A percentile compares a stretch with the other conserved stretches of the same genome.
Evolutionary conservation across 2,329 filamentous ascomycete genomes (phyloP).

Genomic region (Xylariaceae sp.): DNA sequence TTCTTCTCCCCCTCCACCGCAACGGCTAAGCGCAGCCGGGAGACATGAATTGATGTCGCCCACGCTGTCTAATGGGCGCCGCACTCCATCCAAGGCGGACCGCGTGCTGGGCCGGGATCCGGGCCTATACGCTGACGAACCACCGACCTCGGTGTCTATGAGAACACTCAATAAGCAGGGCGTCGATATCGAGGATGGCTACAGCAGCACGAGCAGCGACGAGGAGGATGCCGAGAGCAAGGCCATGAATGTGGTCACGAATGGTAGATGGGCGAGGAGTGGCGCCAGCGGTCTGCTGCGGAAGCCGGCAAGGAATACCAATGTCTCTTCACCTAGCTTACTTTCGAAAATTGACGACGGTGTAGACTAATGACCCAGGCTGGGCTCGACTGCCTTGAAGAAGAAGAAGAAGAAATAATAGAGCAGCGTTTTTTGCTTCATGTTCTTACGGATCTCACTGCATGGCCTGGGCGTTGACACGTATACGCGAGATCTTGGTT

Average conservation of each 20-base stretch:
- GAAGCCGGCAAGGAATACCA: slow-evolving; percentile 26
- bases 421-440: too few relatives aligned
- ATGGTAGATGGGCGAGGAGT: slow-evolving; percentile 41
- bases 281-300: slow-evolving; percentile 39
- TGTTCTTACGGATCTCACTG: not conserved
- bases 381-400: not conserved
- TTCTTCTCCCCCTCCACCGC: slow-evolving; percentile 22
- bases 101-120: slow-evolving; percentile 61
- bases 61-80: slow-evolving; percentile 35
- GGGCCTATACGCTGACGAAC: slow-evolving; percentile 55
- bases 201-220: slow-evolving; percentile 34
- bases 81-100: slow-evolving; percentile 58
- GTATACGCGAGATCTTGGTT: too few relatives aligned
- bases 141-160: slow-evolving; percentile 47
- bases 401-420: not conserved
- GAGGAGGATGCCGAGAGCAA: slow-evolving; percentile 40
- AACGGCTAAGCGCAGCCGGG: slow-evolving; percentile 33
- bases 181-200: slow-evolving; percentile 45
- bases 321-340: slow-evolving; percentile 3
- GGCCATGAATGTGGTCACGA: slow-evolving; percentile 47
- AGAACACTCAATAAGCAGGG: slow-evolving; percentile 51
- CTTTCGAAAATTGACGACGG: slow-evolving; percentile 7
- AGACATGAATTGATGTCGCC: slow-evolving; percentile 39
- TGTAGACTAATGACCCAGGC: slow-evolving; percentile 10
- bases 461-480: not conserved